phyloP scores from a whole-genome alignment of 1,284 basidiomycete genomes.

The Wolfiporia cocos region DNA sequence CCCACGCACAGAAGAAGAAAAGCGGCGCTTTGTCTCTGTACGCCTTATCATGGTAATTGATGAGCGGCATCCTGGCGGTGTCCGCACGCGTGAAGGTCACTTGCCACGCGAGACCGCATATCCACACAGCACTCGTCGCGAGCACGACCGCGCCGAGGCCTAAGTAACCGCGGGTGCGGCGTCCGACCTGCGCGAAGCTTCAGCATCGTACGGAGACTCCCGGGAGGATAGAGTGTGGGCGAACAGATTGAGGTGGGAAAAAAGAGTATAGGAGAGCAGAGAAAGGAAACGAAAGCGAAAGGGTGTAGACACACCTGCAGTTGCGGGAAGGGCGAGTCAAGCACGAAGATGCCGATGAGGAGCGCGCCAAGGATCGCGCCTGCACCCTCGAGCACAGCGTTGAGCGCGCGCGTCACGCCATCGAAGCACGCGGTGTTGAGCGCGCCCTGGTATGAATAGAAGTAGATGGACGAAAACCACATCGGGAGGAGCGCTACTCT shows the following conservation, averaged over 20 bases:
- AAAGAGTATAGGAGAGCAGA: no score
- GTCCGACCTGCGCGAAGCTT: constrained; percentile 24
- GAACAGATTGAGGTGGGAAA: no score
- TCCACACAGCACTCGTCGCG: constrained; percentile 32
- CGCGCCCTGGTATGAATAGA: constrained; percentile 37
- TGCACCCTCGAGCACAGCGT: constrained; percentile 33
- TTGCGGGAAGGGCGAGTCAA: no score
- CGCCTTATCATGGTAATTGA: constrained; percentile 29
- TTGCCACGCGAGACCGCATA: constrained; percentile 30
- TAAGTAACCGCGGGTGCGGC: constrained; percentile 34
- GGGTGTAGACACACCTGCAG: no score
- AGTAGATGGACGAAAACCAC: constrained; percentile 37
- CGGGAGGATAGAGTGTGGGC: no score
- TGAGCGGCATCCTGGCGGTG: constrained; percentile 12
- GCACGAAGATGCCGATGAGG: constrained; percentile 32
- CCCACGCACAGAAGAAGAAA: constrained; percentile 34
- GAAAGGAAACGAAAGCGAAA: no score
- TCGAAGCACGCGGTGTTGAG: constrained; percentile 31
- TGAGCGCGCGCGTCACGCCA: constrained; percentile 35
- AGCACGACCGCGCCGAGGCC: constrained; percentile 30
- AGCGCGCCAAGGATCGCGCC: constrained; percentile 38
- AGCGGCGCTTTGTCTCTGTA: constrained; percentile 31
- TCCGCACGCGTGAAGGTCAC: constrained; percentile 26
- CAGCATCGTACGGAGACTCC: no score
- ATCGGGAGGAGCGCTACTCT: constrained; percentile 33